Percentiles rank a stretch among this genome's conserved stretches.
phyloP scores from a whole-genome alignment of 495 filamentous ascomycete species.

The Lasiosphaeriaceae sp. region DNA sequence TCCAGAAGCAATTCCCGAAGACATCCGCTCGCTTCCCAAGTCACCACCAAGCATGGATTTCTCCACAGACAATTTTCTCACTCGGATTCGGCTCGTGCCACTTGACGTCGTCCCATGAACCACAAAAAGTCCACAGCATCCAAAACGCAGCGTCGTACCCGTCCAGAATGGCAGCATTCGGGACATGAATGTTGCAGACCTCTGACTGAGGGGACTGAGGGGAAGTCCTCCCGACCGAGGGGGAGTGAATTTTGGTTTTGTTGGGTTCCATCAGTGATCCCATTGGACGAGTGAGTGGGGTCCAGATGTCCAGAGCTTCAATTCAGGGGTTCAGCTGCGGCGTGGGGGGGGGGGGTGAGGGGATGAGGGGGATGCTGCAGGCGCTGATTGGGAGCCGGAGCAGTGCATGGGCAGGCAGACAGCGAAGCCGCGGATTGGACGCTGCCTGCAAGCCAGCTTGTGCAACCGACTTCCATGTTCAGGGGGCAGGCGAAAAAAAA shows the following conservation, averaged over 20 bases:
- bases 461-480: background rate
- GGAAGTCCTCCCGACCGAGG: background rate
- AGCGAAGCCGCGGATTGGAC: background rate
- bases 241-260: background rate
- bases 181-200: background rate
- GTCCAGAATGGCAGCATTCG: background rate
- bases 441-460: background rate
- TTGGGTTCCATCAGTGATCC: background rate
- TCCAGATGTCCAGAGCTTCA: background rate
- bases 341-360: constrained; percentile 4
- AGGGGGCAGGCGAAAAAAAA: no score
- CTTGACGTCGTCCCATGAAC: background rate
- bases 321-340: background rate
- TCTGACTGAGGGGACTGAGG: background rate
- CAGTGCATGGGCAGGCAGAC: background rate
- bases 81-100: constrained; percentile 1
- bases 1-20: constrained; percentile 12
- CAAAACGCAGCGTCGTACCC: background rate
- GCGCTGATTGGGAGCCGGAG: background rate
- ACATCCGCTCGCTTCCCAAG: background rate
- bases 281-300: background rate
- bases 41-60: constrained; percentile 1
- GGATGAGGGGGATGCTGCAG: constrained; percentile 4
- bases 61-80: constrained; percentile 2
- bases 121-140: background rate